phyloP scores from a whole-genome alignment of 108 stramenopile species.

The Pseudonitzschia pungens region DNA sequence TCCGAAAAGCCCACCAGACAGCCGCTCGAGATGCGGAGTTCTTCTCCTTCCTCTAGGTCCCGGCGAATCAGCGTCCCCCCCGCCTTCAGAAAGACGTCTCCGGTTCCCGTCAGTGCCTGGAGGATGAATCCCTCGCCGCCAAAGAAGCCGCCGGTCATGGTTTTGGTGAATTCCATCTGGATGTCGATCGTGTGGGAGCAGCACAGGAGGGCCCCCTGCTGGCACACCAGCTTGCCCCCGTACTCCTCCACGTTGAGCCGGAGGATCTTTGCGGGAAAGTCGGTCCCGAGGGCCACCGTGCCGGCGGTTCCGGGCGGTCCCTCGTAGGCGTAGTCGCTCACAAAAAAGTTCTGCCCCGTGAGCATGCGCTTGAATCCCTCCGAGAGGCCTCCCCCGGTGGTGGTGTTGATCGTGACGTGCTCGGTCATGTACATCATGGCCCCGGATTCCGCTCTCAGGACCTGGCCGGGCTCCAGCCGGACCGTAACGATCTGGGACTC shows the following conservation, averaged over 20 bases:
- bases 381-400: conserved; percentile 72
- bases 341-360: conserved; percentile 92
- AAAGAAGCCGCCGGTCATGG: conserved; percentile 83
- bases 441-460: conserved; percentile 85
- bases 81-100: conserved; percentile 89
- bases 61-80: conserved; percentile 83
- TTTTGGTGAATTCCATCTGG: conserved; percentile 86
- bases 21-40: conserved; percentile 81
- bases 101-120: conserved; percentile 81
- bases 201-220: conserved; percentile 88
- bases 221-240: conserved; percentile 83
- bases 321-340: conserved; percentile 81
- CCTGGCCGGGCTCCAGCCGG: conserved; percentile 71
- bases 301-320: conserved; percentile 49
- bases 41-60: conserved; percentile 71
- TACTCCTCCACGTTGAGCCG: conserved; percentile 75
- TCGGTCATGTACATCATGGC: conserved; percentile 93
- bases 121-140: conserved; percentile 92
- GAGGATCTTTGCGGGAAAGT: conserved; percentile 89
- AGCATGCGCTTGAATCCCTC: conserved; percentile 70
- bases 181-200: conserved; percentile 78
- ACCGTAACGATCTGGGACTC: conserved; percentile 86
- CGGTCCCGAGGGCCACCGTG: conserved; percentile 85
- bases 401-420: conserved; percentile 87
- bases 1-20: conserved; percentile 82